Conservation (phyloP, 352 stramenopile genomes). For the Phytophthora meadii region DNA sequence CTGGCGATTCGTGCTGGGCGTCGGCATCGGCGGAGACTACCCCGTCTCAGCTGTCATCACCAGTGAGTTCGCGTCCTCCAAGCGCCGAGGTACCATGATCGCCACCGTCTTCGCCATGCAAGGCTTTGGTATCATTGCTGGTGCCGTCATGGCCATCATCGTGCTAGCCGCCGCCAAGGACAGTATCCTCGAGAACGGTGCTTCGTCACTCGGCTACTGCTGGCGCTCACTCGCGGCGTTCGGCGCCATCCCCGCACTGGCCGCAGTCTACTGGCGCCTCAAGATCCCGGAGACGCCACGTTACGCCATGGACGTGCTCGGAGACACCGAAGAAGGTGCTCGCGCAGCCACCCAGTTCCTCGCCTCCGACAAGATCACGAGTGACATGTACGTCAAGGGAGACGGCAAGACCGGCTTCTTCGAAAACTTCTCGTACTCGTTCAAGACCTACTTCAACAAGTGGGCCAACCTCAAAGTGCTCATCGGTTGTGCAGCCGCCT, state of each 20-base stretch:
- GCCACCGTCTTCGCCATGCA: constrained; percentile 66
- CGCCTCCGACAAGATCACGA: constrained; percentile 42
- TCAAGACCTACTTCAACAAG: constrained; percentile 45
- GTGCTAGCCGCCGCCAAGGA: constrained; percentile 38
- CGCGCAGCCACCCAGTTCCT: constrained; percentile 44
- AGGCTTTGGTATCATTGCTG: constrained; percentile 52
- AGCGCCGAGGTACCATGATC: constrained; percentile 55
- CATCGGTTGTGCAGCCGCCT: constrained; percentile 52
- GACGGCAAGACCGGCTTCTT: constrained; percentile 56
- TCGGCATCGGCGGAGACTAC: constrained; percentile 63
- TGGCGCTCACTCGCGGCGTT: constrained; percentile 55
- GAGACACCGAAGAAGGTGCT: constrained; percentile 40
- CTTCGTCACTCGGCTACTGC: constrained; percentile 50
- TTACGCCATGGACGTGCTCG: constrained; percentile 55
- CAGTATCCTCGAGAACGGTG: constrained; percentile 44
- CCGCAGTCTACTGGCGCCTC: constrained; percentile 56
- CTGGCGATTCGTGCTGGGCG: constrained; percentile 59
- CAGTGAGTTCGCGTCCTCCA: constrained; percentile 51
- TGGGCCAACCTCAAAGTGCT: constrained; percentile 57
- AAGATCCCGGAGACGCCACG: constrained; percentile 53
- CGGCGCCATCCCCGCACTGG: constrained; percentile 46
- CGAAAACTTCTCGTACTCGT: constrained; percentile 41
- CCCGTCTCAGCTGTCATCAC: constrained; percentile 63
- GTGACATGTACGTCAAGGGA: constrained; percentile 46
- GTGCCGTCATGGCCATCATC: constrained; percentile 42